Evolutionary conservation across 331 rosid species (phyloP).

Genomic region (Saraca asoca): DNA sequence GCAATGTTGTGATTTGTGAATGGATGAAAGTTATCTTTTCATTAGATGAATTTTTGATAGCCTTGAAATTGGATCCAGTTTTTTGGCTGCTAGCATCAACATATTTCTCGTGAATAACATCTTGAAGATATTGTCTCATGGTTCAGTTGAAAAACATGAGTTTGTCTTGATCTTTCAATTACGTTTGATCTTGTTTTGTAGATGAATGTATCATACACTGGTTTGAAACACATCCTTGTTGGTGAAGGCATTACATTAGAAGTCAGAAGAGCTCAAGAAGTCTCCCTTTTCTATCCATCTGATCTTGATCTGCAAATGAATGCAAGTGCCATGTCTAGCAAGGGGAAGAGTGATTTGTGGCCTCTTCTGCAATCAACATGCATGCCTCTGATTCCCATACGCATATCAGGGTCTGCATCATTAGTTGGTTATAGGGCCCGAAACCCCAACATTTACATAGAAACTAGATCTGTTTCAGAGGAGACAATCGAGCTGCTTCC

Average conservation of each 20-base stretch:
- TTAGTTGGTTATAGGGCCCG: conserved; percentile 65
- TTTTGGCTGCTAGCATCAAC: neutral
- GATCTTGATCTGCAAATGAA: conserved; percentile 47
- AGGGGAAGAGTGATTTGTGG: conserved; percentile 44
- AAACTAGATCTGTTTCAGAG: conserved; percentile 48
- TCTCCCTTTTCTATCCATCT: conserved; percentile 61
- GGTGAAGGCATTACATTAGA: conserved; percentile 81
- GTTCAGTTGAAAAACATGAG: conserved; percentile 17
- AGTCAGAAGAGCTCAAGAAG: conserved; percentile 70
- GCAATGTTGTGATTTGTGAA: neutral
- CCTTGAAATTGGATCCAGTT: conserved; percentile 2
- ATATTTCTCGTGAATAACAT: conserved; percentile 19
- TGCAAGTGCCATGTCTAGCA: conserved; percentile 37
- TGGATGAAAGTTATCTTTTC: conserved; percentile 2
- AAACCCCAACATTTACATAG: conserved; percentile 48
- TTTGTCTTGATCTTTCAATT: conserved; percentile 29
- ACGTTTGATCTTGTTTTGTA: conserved; percentile 40
- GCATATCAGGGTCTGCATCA: conserved; percentile 61
- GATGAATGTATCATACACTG: conserved; percentile 68
- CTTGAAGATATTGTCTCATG: conserved; percentile 5
- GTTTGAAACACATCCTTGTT: conserved; percentile 72
- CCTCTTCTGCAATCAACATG: conserved; percentile 62
- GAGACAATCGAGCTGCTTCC: conserved; percentile 72
- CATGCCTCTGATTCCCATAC: conserved; percentile 60
- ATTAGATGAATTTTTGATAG: conserved; percentile 9